Conservation (phyloP, 768 basidiomycete genomes). For the Pluteus cervinus region DNA sequence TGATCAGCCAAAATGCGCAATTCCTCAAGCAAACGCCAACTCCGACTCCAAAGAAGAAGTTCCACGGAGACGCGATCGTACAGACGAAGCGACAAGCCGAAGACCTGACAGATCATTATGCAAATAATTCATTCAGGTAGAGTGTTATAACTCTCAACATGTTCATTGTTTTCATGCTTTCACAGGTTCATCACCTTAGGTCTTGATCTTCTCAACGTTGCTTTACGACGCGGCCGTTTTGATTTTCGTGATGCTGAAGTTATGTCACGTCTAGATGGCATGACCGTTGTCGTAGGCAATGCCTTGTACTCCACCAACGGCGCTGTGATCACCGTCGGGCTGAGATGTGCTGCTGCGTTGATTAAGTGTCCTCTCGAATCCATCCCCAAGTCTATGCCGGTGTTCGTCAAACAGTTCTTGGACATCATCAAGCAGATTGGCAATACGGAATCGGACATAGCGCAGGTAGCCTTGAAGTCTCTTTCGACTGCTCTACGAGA, state of each 20-base stretch:
- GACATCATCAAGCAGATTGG: constrained; percentile 78
- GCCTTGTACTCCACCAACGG: constrained; percentile 82
- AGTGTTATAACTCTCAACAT: not conserved
- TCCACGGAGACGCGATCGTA: constrained; percentile 62
- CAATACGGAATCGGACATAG: constrained; percentile 83
- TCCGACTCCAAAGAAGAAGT: constrained; percentile 29
- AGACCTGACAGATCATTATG: constrained; percentile 60
- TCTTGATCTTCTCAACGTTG: constrained; percentile 84
- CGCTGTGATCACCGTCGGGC: constrained; percentile 64
- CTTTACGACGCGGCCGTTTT: constrained; percentile 79
- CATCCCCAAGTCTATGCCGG: constrained; percentile 69
- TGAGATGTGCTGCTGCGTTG: constrained; percentile 78
- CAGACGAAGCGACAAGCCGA: constrained; percentile 66
- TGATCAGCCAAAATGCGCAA: constrained; percentile 85
- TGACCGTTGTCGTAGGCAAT: constrained; percentile 85
- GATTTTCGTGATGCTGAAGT: constrained; percentile 73
- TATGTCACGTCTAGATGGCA: constrained; percentile 78
- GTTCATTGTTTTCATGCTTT: constrained; percentile 5
- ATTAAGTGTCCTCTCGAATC: constrained; percentile 78
- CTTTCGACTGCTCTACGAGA: constrained; percentile 89
- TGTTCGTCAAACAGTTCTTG: constrained; percentile 79
- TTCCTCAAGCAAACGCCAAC: constrained; percentile 65
- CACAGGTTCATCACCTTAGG: constrained; percentile 85
- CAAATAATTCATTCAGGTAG: constrained; percentile 84
- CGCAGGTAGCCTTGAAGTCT: constrained; percentile 83